Evolutionary conservation across 306 rosid species (phyloP), one percentile per base, ranked within the genome.

Genomic region (Castanea mollissima): DNA sequence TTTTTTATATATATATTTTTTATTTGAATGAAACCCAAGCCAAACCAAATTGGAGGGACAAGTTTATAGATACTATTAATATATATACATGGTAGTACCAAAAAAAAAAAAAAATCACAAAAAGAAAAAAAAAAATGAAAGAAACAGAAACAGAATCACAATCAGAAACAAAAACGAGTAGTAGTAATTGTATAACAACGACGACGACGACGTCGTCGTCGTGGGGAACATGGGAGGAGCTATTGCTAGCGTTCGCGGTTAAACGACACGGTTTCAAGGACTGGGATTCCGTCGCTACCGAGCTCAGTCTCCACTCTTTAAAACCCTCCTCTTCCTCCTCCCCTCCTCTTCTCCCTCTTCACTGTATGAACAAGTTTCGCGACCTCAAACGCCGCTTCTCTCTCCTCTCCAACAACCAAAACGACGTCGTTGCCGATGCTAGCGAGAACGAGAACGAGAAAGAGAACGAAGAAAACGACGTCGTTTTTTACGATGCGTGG

Each of bases 221-320:
- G 9, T 92, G 96, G 97, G 97, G 92, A 23, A 89, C 97, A 56
- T 86, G 90, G 96, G 97, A 92, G 74, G 97, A 92, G 73, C 88
- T 92, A 4, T 21, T 92, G 74, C 86, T 92, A 1, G 96, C 90
- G 1, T 81, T 55, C 75, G 97, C 97, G 59, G 97, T 92, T 3
- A 83, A 88, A 69, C 97, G 96, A 74, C 92, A 92, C 81, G 97
- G 97, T 67, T 80, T 78, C 81, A 72, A 82, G 64, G 90, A 89
- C 85, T 92, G 97, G 97, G 86, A 88, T 63, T 16, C 90, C 76
- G 85, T 93, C 32, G 85, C 94, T 75, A 78, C 81, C 87, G 97
- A 91, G 80, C 80, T 93, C 35, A 94, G 89, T 81, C 73, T 83
- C 21, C 83, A 88, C 54, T 49, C 54, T 12, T 49, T 49, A 15